Conservation (phyloP, 179 eudicot species). For the Gypsophila paniculata region DNA sequence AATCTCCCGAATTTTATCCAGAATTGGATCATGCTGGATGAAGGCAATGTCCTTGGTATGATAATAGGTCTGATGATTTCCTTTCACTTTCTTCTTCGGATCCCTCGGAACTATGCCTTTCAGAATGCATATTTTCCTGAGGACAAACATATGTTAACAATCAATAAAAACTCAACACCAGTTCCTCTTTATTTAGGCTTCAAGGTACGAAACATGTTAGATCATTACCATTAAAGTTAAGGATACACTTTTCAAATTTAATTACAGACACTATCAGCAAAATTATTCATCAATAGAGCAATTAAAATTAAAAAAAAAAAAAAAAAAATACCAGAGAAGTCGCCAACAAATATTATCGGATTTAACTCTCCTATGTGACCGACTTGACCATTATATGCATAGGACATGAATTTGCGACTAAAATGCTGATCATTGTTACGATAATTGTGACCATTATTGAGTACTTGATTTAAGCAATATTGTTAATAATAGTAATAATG, state of each 20-base stretch:
- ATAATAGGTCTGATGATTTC: constrained; percentile 90
- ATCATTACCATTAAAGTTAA: not conserved
- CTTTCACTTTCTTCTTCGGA: constrained; percentile 94
- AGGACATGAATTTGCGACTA: too few relatives aligned
- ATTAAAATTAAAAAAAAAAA: not conserved
- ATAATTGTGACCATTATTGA: too few relatives aligned
- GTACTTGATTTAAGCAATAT: too few relatives aligned
- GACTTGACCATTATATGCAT: too few relatives aligned
- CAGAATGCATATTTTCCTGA: constrained; percentile 78
- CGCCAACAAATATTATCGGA: too few relatives aligned
- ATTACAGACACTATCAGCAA: not conserved
- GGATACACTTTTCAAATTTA: not conserved
- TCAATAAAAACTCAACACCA: not conserved
- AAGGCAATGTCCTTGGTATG: constrained; percentile 78
- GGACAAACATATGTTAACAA: not conserved
- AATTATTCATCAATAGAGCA: not conserved
- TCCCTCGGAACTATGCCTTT: constrained; percentile 88
- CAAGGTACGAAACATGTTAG: not conserved
- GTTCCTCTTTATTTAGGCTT: not conserved
- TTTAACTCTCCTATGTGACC: too few relatives aligned
- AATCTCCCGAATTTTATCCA: constrained; percentile 69
- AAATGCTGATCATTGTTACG: too few relatives aligned
- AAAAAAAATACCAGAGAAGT: not conserved
- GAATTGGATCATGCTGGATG: constrained; percentile 70
- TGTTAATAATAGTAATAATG: too few relatives aligned